A percentile compares a stretch with the other conserved stretches of the same genome.
These are phyloP conservation scores for Ophiostoma fasciatum DNA, from an alignment of 2,329 filamentous ascomycete species.

Conservation along the genomic window DNA sequence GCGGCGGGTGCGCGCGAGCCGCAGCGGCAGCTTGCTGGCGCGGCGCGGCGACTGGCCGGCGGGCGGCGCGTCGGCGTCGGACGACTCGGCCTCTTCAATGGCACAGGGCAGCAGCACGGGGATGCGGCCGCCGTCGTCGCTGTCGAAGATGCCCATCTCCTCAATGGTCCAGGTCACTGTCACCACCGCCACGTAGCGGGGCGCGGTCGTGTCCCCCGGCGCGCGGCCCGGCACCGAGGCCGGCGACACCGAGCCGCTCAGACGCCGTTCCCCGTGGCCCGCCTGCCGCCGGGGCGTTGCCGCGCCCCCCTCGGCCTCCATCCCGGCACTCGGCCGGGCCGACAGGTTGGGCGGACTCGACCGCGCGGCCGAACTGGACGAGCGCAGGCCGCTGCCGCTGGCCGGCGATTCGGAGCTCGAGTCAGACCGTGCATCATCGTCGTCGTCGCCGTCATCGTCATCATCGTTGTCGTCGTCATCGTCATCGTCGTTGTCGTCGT, in stretches of 20 bases:
- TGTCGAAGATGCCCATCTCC: constrained; percentile 29
- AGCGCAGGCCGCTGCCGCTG: constrained; percentile 12
- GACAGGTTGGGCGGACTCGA: neutral
- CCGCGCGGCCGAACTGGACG: constrained; percentile 6
- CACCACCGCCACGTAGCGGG: too few relatives aligned
- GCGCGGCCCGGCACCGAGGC: too few relatives aligned
- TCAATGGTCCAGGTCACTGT: constrained; percentile 30
- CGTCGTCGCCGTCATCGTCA: neutral
- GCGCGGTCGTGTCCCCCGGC: too few relatives aligned
- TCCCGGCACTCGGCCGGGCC: too few relatives aligned
- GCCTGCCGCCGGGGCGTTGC: too few relatives aligned
- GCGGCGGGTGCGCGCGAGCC: constrained; percentile 6
- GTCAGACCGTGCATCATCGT: constrained; percentile 1
- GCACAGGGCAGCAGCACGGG: constrained; percentile 28
- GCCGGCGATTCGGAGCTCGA: constrained; percentile 15
- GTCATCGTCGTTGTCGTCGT: constrained; percentile 5
- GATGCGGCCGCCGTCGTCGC: constrained; percentile 27
- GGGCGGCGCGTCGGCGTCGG: neutral
- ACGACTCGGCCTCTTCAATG: constrained; percentile 27
- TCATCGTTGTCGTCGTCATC: constrained; percentile 2
- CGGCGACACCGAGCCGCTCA: constrained; percentile 6
- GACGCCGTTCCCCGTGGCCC: too few relatives aligned
- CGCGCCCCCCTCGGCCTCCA: too few relatives aligned
- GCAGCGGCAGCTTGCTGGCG: too few relatives aligned
- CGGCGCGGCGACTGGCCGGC: too few relatives aligned